These are phyloP conservation scores for Fusarium denticulatum DNA, from an alignment of 2,329 filamentous ascomycete species.

Conservation along the genomic window DNA sequence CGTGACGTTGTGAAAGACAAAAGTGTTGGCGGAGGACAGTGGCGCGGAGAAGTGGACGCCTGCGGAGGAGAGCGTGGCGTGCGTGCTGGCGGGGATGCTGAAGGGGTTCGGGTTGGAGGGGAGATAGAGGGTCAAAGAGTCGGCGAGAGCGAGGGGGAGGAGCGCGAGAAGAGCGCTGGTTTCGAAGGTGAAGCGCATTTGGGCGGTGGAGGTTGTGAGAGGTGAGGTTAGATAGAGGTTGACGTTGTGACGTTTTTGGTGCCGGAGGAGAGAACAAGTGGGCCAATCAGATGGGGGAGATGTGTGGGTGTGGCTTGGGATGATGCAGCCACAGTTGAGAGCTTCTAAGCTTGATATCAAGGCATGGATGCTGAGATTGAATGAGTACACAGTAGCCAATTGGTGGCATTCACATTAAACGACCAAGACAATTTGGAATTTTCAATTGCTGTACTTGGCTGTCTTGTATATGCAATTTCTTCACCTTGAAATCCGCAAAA, in stretches of 20 bases:
- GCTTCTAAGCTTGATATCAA: neutral
- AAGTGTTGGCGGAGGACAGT: constrained; percentile 73
- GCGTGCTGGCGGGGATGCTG: constrained; percentile 71
- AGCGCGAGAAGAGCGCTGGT: constrained; percentile 50
- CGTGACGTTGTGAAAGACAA: constrained; percentile 79
- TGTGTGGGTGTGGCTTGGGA: constrained; percentile 30
- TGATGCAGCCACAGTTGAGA: constrained; percentile 28
- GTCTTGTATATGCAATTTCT: neutral
- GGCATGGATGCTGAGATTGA: neutral
- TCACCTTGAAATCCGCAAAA: neutral
- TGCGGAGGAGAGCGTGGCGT: constrained; percentile 66
- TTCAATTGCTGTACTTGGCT: neutral
- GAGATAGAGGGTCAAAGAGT: constrained; percentile 57
- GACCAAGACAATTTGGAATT: neutral
- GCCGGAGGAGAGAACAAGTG: constrained; percentile 34
- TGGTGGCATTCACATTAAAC: neutral
- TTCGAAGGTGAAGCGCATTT: constrained; percentile 50
- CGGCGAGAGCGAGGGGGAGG: constrained; percentile 47
- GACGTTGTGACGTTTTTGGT: constrained; percentile 35
- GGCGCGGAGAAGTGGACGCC: constrained; percentile 61
- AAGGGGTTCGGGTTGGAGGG: constrained; percentile 60
- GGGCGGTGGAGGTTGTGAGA: neutral
- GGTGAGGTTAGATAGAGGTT: constrained; percentile 15
- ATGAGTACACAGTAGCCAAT: neutral
- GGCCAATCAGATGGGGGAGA: constrained; percentile 31